Conservation (phyloP, 2,329 filamentous ascomycete species). For the Ophiostoma ulmi region DNA sequence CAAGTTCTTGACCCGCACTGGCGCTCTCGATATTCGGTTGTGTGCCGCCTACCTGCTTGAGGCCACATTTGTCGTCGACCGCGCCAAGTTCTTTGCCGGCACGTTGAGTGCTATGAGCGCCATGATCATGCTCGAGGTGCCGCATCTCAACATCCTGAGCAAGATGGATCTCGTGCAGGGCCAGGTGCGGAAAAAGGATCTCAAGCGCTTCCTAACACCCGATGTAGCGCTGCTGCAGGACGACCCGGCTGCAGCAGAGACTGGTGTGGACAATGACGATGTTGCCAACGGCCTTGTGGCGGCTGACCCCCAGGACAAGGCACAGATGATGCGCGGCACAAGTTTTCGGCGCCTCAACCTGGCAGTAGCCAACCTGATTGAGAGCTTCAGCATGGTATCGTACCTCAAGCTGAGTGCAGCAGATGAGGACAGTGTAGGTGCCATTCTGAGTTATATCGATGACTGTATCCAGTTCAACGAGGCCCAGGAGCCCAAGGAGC, state of each 20-base stretch:
- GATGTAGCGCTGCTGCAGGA: conserved; percentile 79
- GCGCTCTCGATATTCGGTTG: conserved; percentile 80
- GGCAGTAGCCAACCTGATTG: conserved; percentile 85
- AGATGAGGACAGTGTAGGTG: conserved; percentile 84
- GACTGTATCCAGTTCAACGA: conserved; percentile 92
- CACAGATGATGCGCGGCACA: conserved; percentile 70
- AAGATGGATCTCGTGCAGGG: conserved; percentile 98
- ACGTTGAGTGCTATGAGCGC: conserved; percentile 96
- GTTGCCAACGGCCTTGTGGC: conserved; percentile 23
- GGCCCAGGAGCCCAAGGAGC: conserved; percentile 84
- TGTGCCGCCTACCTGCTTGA: conserved; percentile 94
- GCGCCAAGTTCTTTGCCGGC: conserved; percentile 94
- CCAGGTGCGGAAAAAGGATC: conserved; percentile 76
- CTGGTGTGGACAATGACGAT: conserved; percentile 25
- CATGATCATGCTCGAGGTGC: conserved; percentile 97
- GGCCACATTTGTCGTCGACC: conserved; percentile 90
- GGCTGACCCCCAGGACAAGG: conserved; percentile 57
- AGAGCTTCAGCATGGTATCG: conserved; percentile 97
- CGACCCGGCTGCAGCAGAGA: conserved; percentile 52
- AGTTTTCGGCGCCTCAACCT: conserved; percentile 79
- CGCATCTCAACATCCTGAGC: conserved; percentile 90
- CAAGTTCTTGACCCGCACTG: conserved; percentile 71
- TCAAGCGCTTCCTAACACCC: conserved; percentile 86
- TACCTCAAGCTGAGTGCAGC: conserved; percentile 86
- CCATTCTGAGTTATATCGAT: conserved; percentile 84